phyloP scores from a whole-genome alignment of 257 asterid genomes.

The Scutellaria galericulata region DNA sequence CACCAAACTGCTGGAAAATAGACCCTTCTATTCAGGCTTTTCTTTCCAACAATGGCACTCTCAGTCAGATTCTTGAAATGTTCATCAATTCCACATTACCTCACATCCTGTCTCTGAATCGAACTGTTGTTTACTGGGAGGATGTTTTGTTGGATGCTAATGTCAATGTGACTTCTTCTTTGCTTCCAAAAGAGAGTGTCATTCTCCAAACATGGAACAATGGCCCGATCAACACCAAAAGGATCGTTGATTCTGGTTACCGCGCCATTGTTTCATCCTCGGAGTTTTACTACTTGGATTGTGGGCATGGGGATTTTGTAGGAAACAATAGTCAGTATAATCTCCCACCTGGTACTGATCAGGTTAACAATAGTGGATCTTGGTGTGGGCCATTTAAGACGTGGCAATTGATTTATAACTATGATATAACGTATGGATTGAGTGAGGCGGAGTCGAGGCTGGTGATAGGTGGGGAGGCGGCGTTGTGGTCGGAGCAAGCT shows the following conservation, averaged over 20 bases:
- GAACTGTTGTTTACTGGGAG: conserved; percentile 91
- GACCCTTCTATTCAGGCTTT: conserved; percentile 59
- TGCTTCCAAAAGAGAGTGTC: conserved; percentile 64
- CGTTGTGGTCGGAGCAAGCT: conserved; percentile 95
- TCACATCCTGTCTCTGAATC: conserved; percentile 64
- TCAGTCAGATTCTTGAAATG: conserved; percentile 66
- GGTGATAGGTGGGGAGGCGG: conserved; percentile 90
- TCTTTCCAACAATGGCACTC: conserved; percentile 69
- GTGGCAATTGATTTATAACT: conserved; percentile 88
- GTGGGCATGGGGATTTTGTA: conserved; percentile 81
- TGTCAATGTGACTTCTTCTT: conserved; percentile 55
- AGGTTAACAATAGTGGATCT: conserved; percentile 70
- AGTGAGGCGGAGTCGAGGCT: conserved; percentile 59
- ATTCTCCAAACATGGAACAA: conserved; percentile 88
- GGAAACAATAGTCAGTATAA: conserved; percentile 70
- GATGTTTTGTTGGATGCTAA: conserved; percentile 64
- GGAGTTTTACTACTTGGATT: conserved; percentile 78
- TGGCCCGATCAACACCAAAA: conserved; percentile 73
- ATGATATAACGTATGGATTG: conserved; percentile 73
- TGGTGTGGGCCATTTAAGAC: conserved; percentile 95
- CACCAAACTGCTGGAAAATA: conserved; percentile 79
- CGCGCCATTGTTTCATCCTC: conserved; percentile 81
- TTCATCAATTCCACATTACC: conserved; percentile 78
- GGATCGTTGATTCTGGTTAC: conserved; percentile 66
- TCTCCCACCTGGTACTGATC: conserved; percentile 65